Conservation (phyloP, 2,329 filamentous ascomycete species). For the Aspergillus candidus region DNA sequence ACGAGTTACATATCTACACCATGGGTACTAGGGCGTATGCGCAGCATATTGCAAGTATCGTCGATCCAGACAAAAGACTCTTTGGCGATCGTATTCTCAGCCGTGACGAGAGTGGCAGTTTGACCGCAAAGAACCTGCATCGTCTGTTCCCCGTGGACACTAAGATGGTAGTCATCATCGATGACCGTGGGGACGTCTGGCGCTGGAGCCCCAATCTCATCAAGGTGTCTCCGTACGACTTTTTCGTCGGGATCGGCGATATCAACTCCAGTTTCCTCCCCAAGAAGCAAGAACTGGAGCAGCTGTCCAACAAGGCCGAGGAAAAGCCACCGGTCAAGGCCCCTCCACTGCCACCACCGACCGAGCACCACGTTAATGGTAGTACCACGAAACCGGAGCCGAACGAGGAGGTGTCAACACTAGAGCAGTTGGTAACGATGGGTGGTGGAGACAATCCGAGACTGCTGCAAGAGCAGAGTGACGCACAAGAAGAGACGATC, state of each 20-base stretch:
- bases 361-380: constrained; percentile 30
- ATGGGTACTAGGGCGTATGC: constrained; percentile 99
- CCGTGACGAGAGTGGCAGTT: constrained; percentile 91
- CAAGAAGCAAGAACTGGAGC: constrained; percentile 56
- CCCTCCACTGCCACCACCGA: constrained; percentile 15
- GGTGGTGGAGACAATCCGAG: constrained; percentile 62
- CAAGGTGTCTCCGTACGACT: constrained; percentile 92
- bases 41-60: constrained; percentile 80
- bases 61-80: constrained; percentile 81
- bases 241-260: constrained; percentile 95
- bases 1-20: constrained; percentile 96
- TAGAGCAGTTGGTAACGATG: constrained; percentile 75
- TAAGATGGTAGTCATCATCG: constrained; percentile 98
- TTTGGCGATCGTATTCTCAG: constrained; percentile 95
- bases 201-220: constrained; percentile 87
- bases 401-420: constrained; percentile 46
- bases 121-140: constrained; percentile 83
- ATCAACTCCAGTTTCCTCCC: constrained; percentile 98
- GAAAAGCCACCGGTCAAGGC: constrained; percentile 22
- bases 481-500: constrained; percentile 80
- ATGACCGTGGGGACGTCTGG: constrained; percentile 96
- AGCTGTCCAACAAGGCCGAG: constrained; percentile 41
- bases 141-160: constrained; percentile 93
- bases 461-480: constrained; percentile 66
- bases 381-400: constrained; percentile 19